phyloP scores from a whole-genome alignment of 768 basidiomycete genomes.

The Russula abietina region DNA sequence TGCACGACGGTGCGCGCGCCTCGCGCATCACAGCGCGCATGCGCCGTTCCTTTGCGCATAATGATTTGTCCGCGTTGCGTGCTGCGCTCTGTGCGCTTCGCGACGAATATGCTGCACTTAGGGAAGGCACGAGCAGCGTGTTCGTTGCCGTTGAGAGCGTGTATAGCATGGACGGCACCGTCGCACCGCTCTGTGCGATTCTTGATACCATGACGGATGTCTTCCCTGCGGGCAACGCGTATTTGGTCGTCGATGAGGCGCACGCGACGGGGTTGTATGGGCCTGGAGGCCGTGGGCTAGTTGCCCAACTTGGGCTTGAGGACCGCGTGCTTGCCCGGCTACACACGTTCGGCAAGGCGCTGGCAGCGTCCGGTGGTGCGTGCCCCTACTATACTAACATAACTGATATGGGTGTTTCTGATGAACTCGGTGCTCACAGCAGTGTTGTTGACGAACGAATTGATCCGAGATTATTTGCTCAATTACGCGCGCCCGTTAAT shows the following conservation, averaged over 20 bases:
- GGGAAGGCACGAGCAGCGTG: constrained; percentile 55
- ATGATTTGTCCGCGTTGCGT: constrained; percentile 65
- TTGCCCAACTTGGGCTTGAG: not conserved
- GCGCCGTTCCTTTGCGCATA: constrained; percentile 49
- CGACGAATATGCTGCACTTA: constrained; percentile 52
- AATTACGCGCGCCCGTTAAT: constrained; percentile 91
- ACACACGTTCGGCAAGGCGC: constrained; percentile 90
- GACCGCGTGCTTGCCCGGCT: constrained; percentile 36
- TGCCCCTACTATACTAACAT: constrained; percentile 15
- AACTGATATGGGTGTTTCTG: no score
- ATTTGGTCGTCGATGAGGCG: constrained; percentile 76
- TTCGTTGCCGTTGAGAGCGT: constrained; percentile 86
- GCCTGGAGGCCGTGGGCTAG: constrained; percentile 41
- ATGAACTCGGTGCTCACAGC: constrained; percentile 39
- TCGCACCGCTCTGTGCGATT: constrained; percentile 43
- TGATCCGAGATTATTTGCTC: constrained; percentile 48
- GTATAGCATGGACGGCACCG: constrained; percentile 96
- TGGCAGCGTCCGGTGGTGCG: constrained; percentile 82
- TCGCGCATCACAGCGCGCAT: constrained; percentile 26
- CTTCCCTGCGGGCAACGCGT: constrained; percentile 57
- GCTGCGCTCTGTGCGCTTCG: constrained; percentile 39
- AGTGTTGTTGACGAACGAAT: constrained; percentile 62
- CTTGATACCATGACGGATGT: constrained; percentile 36
- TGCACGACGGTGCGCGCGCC: constrained; percentile 81
- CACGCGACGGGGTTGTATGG: constrained; percentile 93